Conservation (phyloP, 768 basidiomycete species). For the Sarcodon aspratus region DNA sequence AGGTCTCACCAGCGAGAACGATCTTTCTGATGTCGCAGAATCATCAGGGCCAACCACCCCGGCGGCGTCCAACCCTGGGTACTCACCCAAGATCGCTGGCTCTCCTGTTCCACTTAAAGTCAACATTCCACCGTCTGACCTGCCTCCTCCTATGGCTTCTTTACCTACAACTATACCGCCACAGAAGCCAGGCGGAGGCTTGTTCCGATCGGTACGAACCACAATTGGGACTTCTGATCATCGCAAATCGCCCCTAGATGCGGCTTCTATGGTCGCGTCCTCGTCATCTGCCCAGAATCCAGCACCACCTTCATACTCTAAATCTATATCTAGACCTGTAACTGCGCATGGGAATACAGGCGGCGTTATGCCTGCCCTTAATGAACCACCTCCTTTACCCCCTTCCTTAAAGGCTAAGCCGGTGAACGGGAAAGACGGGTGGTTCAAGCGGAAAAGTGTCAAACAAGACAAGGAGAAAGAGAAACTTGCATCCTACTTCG, state of each 20-base stretch:
- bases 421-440: neutral
- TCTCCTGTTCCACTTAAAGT: constrained; percentile 4
- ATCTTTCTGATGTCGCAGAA: constrained; percentile 9
- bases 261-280: neutral
- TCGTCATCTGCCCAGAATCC: neutral
- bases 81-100: constrained; percentile 2
- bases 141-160: constrained; percentile 11
- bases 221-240: constrained; percentile 9
- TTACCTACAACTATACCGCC: constrained; percentile 7
- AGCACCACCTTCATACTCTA: neutral
- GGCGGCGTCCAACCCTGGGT: constrained; percentile 9
- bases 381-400: too few relatives aligned
- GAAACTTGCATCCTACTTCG: neutral
- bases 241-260: constrained; percentile 6
- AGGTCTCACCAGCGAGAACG: constrained; percentile 20
- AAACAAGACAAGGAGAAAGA: constrained; percentile 10
- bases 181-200: constrained; percentile 7
- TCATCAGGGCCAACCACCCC: constrained; percentile 13
- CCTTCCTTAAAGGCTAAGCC: neutral
- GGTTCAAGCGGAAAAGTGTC: constrained; percentile 2
- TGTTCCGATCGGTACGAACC: constrained; percentile 13
- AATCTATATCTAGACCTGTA: too few relatives aligned
- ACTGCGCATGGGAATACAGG: too few relatives aligned
- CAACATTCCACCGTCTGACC: constrained; percentile 5
- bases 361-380: too few relatives aligned